phyloP scores from a whole-genome alignment of 2,329 filamentous ascomycete genomes.

The Epichloe typhina region DNA sequence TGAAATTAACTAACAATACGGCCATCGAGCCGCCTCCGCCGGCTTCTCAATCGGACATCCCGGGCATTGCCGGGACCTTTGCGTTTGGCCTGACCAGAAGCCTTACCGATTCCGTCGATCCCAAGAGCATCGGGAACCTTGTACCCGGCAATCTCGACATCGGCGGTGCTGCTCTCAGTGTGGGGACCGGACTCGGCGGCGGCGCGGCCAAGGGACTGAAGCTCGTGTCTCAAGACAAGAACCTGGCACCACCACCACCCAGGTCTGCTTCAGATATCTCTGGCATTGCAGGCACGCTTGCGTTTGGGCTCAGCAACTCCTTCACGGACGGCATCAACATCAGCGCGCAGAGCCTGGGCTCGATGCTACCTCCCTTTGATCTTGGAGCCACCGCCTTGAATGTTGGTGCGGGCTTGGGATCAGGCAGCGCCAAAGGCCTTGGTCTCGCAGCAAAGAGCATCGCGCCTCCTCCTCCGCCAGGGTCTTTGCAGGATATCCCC shows the following conservation, averaged over 20 bases:
- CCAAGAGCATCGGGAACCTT: neutral
- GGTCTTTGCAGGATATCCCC: conserved; percentile 7
- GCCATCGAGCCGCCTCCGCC: neutral
- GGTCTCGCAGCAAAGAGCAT: conserved; percentile 8
- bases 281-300: conserved; percentile 2
- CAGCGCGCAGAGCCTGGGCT: conserved; percentile 4
- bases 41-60: conserved; percentile 2
- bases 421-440: conserved; percentile 9
- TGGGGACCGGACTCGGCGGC: conserved; percentile 7
- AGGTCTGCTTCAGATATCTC: conserved; percentile 1
- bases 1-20: conserved; percentile 4
- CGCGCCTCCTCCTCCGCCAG: conserved; percentile 1
- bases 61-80: neutral
- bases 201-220: conserved; percentile 6
- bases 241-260: neutral
- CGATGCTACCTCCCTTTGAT: conserved; percentile 4
- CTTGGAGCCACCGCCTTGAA: conserved; percentile 8
- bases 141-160: conserved; percentile 1
- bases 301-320: conserved; percentile 3
- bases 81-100: conserved; percentile 2
- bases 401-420: conserved; percentile 9
- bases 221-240: neutral
- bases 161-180: conserved; percentile 6
- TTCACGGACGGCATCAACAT: conserved; percentile 3
- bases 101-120: neutral